Percentiles rank a stretch among this genome's conserved stretches.
phyloP scores from a whole-genome alignment of 352 stramenopile genomes.

The Phytophthora podocarpi region DNA sequence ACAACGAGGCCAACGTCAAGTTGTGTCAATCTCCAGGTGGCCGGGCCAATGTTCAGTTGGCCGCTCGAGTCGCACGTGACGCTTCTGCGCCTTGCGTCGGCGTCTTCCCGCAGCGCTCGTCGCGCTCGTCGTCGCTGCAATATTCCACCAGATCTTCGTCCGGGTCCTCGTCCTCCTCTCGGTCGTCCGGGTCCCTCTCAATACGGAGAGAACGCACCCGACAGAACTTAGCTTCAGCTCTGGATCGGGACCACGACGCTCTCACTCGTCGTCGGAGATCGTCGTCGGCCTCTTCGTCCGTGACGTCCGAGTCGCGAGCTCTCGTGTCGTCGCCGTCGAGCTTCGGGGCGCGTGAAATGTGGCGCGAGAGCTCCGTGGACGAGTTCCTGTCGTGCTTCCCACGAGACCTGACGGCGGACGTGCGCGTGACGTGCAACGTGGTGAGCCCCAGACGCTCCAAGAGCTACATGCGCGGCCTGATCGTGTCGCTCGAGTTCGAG shows the following conservation, averaged over 20 bases:
- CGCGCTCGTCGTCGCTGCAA: slow-evolving; percentile 37
- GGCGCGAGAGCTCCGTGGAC: slow-evolving; percentile 40
- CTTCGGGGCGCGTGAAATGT: slow-evolving; percentile 23
- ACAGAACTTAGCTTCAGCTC: not conserved
- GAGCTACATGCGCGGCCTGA: slow-evolving; percentile 40
- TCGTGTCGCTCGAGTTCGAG: slow-evolving; percentile 69
- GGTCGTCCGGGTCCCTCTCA: slow-evolving; percentile 21
- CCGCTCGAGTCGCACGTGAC: slow-evolving; percentile 35
- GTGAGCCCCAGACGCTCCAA: slow-evolving; percentile 29
- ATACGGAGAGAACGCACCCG: slow-evolving; percentile 5
- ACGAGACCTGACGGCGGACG: slow-evolving; percentile 51
- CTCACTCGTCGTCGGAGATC: slow-evolving; percentile 3
- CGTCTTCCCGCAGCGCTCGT: slow-evolving; percentile 40
- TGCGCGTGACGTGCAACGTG: slow-evolving; percentile 47
- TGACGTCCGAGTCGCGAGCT: slow-evolving; percentile 1
- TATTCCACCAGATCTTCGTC: slow-evolving; percentile 31
- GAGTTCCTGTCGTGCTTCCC: slow-evolving; percentile 42
- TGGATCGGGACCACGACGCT: slow-evolving; percentile 12
- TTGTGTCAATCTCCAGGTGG: slow-evolving; percentile 45
- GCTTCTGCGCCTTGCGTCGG: slow-evolving; percentile 15
- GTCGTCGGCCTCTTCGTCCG: slow-evolving; percentile 4
- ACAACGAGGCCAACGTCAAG: slow-evolving; percentile 15
- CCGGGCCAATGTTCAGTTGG: slow-evolving; percentile 44
- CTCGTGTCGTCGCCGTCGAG: slow-evolving; percentile 12
- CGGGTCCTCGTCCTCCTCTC: slow-evolving; percentile 24